Base-by-base conservation (phyloP, 768 basidiomycete species). In the Hericium alpestre region DNA sequence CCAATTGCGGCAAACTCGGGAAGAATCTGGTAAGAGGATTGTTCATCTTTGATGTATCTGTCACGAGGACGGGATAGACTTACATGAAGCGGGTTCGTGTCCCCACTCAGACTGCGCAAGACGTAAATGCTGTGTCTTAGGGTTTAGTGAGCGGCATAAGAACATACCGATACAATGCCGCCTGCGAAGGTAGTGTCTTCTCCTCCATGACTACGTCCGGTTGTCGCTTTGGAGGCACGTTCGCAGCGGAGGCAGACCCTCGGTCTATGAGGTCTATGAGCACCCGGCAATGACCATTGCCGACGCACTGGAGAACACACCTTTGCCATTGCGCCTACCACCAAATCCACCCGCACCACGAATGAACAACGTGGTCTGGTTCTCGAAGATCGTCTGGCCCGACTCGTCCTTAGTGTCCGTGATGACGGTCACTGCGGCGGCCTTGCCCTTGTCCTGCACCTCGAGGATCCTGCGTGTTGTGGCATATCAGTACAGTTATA, bases 331-430 rank as follows among this genome's bases (percentile, higher is more conserved):
- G 57, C 90, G 88, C 74, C 88, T 91, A 16, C 96, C 96, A 2
- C 92, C 92, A 69, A 99, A 96, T 0, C 93, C 94, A n/a, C 96
- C 96, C 23, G 90, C 79, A 1, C 93, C 94, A 56, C 96, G 90
- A 60, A 95, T 83, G 70, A 97, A 89, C 1, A 94, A 76, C 0
- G 95, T 99, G 12, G 84, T 81, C 68, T 94, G 90, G 70, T 91
- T 96, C 72, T 96, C 93, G 66, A 91, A 95, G 55, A 98, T 77
- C 54, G 90, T 72, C 56, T 87, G 75, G 2, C 93, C 93, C 0
- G 84, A 82, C 66, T 87, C 86, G 70, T 98, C 90, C 64, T 82
- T 81, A 2, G 93, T 95, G 62, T 87, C 80, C 4, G 87, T 81
- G 23, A 88, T 73, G 25, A 74, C 75, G 1, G 93, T 93, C 10